Evolutionary conservation across 305 asterid species (phyloP).

Genomic region (Striga hermonthica): DNA sequence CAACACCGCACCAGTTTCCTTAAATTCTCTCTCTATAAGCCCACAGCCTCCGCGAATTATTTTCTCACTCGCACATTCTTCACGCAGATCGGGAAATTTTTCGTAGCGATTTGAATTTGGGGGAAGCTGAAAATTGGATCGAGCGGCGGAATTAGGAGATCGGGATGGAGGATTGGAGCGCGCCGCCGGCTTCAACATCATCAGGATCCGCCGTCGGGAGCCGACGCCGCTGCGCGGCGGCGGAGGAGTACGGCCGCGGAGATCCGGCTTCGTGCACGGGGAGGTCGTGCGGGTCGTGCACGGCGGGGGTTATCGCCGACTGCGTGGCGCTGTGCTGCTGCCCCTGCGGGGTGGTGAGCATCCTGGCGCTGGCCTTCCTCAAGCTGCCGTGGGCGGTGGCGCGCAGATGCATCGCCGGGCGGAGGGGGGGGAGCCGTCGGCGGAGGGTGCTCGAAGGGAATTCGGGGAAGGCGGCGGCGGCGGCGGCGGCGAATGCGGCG

Average conservation of each 20-base stretch:
- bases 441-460: conserved; percentile 33
- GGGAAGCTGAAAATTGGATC: too few relatives aligned
- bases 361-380: conserved; percentile 56
- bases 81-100: too few relatives aligned
- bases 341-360: conserved; percentile 76
- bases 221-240: conserved; percentile 33
- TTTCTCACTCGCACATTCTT: too few relatives aligned
- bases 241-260: conserved; percentile 43
- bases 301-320: conserved; percentile 78
- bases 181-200: conserved; percentile 31
- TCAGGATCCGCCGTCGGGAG: conserved; percentile 25
- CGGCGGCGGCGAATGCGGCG: conserved; percentile 26
- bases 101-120: too few relatives aligned
- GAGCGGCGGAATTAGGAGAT: too few relatives aligned
- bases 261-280: conserved; percentile 55
- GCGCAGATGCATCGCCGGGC: conserved; percentile 42
- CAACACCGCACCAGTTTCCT: too few relatives aligned
- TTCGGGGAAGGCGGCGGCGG: conserved; percentile 36
- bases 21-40: too few relatives aligned
- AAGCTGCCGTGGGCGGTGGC: conserved; percentile 81
- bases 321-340: conserved; percentile 90
- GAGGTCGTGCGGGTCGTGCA: conserved; percentile 72
- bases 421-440: conserved; percentile 37
- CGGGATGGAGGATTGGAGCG: conserved; percentile 42
- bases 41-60: too few relatives aligned